Evolutionary conservation across 2,329 filamentous ascomycete species (phyloP), one percentile per base, ranked within the genome.

Genomic region (Calonectria honghensis): DNA sequence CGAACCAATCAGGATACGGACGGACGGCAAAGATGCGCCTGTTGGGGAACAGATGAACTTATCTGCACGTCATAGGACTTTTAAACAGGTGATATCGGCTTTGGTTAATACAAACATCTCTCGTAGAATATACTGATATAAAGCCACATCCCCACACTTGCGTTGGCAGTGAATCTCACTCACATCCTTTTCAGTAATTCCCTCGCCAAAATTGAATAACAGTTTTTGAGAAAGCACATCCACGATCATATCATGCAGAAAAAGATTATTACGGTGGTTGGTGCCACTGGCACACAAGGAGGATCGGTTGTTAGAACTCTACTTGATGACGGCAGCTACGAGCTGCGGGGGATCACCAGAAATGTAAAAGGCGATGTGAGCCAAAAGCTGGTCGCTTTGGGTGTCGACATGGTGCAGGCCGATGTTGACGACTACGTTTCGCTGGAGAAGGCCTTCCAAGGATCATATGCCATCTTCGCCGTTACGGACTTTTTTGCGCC

Each of bases 231-330:
- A 39, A 24, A 35, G 3, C 7, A 3, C 2, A 18, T 29, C 10
- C 41, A n/a, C 16, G 0, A 2, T 27, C 24, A 11, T 1, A 50
- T 10, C 27, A 65, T 65, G 61, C 27, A 32, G 2, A 50, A 50
- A 29, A 80, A 72, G 39, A 67, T 80, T n/a, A 68, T 81, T 24
- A 77, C 77, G 13, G 81, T 86, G 6, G 83, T 86, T 67, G 85
- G 86, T 39, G 84, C 84, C 41, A 87, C 86, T 3, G 85, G 85
- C 41, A 79, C 80, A 68, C 86, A 88, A 76, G 87, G 86, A 37
- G 83, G 83, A 29, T 85, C 85, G n/a, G 84, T 88, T 14, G 81
- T 86, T 68, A 68, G 76, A 4, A 79, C 81, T 27, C 83, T 88
- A 72, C 83, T 88, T 64, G 79, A 79, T 37, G 83, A 88, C 79